phyloP scores from a whole-genome alignment of 2,329 filamentous ascomycete genomes.

The Elsinoe ampelina region DNA sequence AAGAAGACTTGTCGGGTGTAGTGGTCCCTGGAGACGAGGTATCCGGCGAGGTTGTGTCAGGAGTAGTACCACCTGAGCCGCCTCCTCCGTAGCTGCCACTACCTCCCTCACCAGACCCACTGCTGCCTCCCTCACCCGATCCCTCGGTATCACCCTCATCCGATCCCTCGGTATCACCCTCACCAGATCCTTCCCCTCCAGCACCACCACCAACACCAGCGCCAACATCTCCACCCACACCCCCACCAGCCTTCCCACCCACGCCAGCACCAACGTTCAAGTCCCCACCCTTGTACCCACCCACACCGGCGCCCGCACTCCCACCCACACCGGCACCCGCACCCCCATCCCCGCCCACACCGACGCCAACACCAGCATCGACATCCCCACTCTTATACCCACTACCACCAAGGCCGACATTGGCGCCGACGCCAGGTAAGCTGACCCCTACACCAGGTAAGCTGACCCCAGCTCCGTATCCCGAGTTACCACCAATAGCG shows the following conservation, averaged over 20 bases:
- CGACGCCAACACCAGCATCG: neutral
- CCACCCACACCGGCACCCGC: neutral
- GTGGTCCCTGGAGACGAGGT: neutral
- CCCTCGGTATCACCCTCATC: no score
- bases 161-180: no score
- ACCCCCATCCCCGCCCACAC: neutral
- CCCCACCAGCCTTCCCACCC: neutral
- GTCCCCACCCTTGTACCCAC: neutral
- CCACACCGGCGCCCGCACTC: neutral
- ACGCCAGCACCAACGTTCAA: neutral
- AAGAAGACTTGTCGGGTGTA: neutral
- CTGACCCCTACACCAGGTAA: neutral
- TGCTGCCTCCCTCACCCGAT: neutral
- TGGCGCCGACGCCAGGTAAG: neutral
- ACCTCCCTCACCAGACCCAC: neutral
- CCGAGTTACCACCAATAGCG: neutral
- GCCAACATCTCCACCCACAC: neutral
- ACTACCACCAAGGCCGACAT: neutral
- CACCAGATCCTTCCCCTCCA: no score
- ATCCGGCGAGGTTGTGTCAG: neutral
- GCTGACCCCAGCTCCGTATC: no score
- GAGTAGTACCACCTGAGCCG: neutral
- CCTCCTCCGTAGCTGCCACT: neutral
- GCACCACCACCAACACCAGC: neutral
- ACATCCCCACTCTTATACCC: neutral